A percentile compares a stretch with the other conserved stretches of the same genome.
Conservation (phyloP, 352 stramenopile species). For the Phytopythium aichiense region DNA sequence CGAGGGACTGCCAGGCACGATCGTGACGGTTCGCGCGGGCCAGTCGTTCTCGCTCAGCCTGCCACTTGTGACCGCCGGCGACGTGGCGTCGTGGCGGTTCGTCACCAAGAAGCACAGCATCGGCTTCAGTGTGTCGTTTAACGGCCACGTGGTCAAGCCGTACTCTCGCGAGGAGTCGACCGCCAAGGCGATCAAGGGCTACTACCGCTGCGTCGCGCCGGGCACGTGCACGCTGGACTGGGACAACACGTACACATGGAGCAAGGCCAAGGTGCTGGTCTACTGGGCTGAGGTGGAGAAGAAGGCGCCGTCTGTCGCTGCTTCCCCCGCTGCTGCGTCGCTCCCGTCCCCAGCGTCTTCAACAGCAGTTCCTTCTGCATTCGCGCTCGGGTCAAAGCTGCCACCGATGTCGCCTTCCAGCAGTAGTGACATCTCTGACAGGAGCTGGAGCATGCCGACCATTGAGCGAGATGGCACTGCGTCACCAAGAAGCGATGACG, state of each 20-base stretch:
- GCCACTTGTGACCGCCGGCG: constrained; percentile 30
- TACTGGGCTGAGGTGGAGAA: constrained; percentile 75
- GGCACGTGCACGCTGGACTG: constrained; percentile 65
- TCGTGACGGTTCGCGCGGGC: constrained; percentile 56
- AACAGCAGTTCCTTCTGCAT: not conserved
- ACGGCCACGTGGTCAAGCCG: constrained; percentile 46
- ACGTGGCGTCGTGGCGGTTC: constrained; percentile 68
- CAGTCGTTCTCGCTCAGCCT: constrained; percentile 70
- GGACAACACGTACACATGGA: constrained; percentile 86
- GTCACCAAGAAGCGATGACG: constrained; percentile 10
- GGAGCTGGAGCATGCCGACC: not conserved
- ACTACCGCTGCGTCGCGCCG: constrained; percentile 43
- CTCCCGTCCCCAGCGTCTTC: not conserved
- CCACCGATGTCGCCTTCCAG: not conserved
- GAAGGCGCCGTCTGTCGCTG: not conserved
- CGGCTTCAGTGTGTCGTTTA: constrained; percentile 74
- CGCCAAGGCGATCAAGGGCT: constrained; percentile 57
- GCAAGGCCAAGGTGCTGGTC: constrained; percentile 66
- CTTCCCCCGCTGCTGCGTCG: not conserved
- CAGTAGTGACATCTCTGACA: not conserved
- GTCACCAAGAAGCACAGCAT: constrained; percentile 81
- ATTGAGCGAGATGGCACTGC: not conserved
- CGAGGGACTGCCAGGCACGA: constrained; percentile 51
- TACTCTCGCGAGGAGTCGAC: constrained; percentile 67
- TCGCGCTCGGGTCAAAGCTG: not conserved